phyloP scores from a whole-genome alignment of 805 yeast genomes.

The Barnettozyma wickerhamii region DNA sequence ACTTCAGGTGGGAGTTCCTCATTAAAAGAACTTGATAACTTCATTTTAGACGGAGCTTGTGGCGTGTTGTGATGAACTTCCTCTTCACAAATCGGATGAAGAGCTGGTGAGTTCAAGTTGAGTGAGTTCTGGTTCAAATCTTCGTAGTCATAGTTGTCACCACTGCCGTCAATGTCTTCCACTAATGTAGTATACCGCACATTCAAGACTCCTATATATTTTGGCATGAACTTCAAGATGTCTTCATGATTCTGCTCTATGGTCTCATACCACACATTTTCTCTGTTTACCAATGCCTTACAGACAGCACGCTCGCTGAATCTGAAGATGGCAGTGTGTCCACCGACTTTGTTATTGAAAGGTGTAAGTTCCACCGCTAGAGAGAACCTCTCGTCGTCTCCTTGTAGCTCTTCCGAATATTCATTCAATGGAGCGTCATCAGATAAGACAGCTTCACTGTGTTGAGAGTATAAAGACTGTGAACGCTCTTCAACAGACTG shows the following conservation, averaged over 20 bases:
- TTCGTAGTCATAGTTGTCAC: neutral
- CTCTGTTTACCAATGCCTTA: conserved; percentile 86
- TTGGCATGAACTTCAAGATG: conserved; percentile 82
- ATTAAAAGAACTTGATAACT: conserved; percentile 20
- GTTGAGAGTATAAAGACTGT: conserved; percentile 3
- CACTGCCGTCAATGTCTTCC: conserved; percentile 18
- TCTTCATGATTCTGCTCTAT: conserved; percentile 77
- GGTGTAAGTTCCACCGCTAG: conserved; percentile 88
- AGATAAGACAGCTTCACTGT: conserved; percentile 7
- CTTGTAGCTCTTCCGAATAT: conserved; percentile 6
- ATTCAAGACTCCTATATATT: conserved; percentile 89
- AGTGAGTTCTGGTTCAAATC: conserved; percentile 2
- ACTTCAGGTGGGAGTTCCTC: conserved; percentile 64
- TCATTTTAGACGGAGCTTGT: conserved; percentile 11
- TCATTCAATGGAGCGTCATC: neutral
- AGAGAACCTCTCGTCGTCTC: conserved; percentile 42
- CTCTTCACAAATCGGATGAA: conserved; percentile 17
- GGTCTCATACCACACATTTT: conserved; percentile 87
- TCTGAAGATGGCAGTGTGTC: conserved; percentile 94
- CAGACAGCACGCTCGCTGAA: conserved; percentile 92
- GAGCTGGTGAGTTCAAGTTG: conserved; percentile 15
- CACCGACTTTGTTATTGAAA: conserved; percentile 92
- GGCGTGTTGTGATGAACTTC: neutral
- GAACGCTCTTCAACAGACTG: too few relatives aligned
- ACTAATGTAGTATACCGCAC: conserved; percentile 59